These are phyloP conservation scores for Ceriops tagal DNA, from an alignment of 345 rosid genomes.

Conservation along the genomic window DNA sequence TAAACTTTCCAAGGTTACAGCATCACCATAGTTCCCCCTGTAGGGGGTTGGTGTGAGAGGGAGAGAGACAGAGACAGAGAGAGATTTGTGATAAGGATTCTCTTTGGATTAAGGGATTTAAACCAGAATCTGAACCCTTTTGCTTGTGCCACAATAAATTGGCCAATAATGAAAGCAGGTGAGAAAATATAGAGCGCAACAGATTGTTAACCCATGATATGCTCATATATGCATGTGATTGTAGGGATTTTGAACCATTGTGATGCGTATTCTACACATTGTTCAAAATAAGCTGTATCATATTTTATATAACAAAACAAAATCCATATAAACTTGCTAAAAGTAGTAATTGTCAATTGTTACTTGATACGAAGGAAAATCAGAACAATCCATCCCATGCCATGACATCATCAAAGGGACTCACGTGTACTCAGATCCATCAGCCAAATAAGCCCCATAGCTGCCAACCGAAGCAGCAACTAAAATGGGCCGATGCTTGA, in stretches of 20 bases:
- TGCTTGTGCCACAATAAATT: background rate
- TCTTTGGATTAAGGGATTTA: background rate
- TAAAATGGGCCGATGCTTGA: conserved; percentile 49
- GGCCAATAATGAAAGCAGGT: background rate
- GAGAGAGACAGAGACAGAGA: background rate
- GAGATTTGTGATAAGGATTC: background rate
- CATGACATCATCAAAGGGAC: background rate
- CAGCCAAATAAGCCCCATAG: conserved; percentile 86
- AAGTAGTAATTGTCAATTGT: background rate
- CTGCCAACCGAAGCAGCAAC: conserved; percentile 85
- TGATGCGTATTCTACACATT: background rate
- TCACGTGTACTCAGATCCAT: conserved; percentile 85
- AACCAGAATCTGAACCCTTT: background rate
- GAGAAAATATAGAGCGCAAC: background rate
- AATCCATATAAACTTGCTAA: background rate
- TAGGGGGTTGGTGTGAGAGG: conserved; percentile 6
- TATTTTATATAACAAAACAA: background rate
- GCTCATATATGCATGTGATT: background rate
- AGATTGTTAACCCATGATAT: background rate
- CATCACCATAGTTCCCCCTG: conserved; percentile 67
- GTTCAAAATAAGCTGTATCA: background rate
- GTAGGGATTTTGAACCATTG: background rate
- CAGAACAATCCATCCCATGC: background rate
- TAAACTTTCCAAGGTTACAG: conserved; percentile 45
- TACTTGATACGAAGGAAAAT: background rate